These are phyloP conservation scores for Ananas comosus DNA, from an alignment of 176 grass and related monocot species.

Conservation along the genomic window DNA sequence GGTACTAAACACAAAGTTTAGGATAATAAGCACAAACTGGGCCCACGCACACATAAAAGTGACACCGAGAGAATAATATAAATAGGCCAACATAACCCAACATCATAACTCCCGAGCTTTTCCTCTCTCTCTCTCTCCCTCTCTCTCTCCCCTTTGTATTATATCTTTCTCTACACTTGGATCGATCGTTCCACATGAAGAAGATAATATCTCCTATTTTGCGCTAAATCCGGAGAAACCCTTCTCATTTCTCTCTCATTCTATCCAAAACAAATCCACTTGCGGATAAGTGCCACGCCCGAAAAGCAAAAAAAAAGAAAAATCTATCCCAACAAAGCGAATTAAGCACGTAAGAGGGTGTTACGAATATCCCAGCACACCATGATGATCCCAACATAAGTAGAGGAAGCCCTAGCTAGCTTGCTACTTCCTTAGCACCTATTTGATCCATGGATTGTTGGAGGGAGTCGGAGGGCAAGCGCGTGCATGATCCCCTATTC, in stretches of 20 bases:
- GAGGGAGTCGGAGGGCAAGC: neutral
- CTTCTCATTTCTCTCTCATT: neutral
- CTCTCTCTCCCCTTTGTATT: too few species aligned
- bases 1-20: neutral
- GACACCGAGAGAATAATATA: neutral
- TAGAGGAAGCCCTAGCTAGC: neutral
- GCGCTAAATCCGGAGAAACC: neutral
- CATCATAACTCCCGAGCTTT: too few species aligned
- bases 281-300: neutral
- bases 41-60: neutral
- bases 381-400: neutral
- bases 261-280: neutral
- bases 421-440: neutral
- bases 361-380: too few species aligned
- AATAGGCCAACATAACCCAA: neutral
- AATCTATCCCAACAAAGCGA: too few species aligned
- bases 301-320: neutral
- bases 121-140: too few species aligned
- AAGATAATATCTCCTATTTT: neutral
- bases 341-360: too few species aligned
- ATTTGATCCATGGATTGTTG: neutral
- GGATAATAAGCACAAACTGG: neutral
- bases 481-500: conserved; percentile 2
- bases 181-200: too few species aligned
- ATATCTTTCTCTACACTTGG: too few species aligned